Percentiles rank a stretch among this genome's conserved stretches.
Evolutionary conservation across 352 stramenopile genomes (phyloP).

Genomic region (Plasmopara halstedii): DNA sequence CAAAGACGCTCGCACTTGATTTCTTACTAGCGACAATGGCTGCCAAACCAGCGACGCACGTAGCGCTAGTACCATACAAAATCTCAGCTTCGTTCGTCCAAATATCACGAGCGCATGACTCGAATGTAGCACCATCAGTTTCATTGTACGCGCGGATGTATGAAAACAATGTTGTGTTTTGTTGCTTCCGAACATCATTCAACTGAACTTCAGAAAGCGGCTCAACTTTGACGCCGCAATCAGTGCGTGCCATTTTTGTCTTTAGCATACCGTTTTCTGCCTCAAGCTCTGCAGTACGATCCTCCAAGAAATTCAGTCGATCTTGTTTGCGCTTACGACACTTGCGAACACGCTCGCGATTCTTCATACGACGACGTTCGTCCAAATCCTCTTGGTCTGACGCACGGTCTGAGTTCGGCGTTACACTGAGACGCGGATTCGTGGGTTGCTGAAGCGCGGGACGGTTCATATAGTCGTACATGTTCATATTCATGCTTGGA

Average conservation of each 20-base stretch:
- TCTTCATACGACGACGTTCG: conserved; percentile 82
- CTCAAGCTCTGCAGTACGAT: conserved; percentile 75
- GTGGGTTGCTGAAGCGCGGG: conserved; percentile 42
- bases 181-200: conserved; percentile 73
- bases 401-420: conserved; percentile 55
- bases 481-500: conserved; percentile 60
- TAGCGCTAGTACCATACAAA: conserved; percentile 45
- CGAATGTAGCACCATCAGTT: conserved; percentile 37
- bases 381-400: conserved; percentile 78
- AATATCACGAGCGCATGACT: conserved; percentile 39
- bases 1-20: conserved; percentile 51
- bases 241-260: conserved; percentile 61
- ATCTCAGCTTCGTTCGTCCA: conserved; percentile 67
- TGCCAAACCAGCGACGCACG: conserved; percentile 39
- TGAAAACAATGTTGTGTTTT: conserved; percentile 62
- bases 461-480: conserved; percentile 83
- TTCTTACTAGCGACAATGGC: conserved; percentile 61
- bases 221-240: conserved; percentile 33
- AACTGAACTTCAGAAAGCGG: conserved; percentile 47
- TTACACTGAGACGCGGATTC: conserved; percentile 39
- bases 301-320: conserved; percentile 80
- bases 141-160: conserved; percentile 78
- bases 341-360: conserved; percentile 83
- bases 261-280: conserved; percentile 75
- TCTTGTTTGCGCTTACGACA: conserved; percentile 86